A percentile compares a stretch with the other conserved stretches of the same genome.
phyloP scores from a whole-genome alignment of 495 filamentous ascomycete genomes.

The Cairneyella variabilis region DNA sequence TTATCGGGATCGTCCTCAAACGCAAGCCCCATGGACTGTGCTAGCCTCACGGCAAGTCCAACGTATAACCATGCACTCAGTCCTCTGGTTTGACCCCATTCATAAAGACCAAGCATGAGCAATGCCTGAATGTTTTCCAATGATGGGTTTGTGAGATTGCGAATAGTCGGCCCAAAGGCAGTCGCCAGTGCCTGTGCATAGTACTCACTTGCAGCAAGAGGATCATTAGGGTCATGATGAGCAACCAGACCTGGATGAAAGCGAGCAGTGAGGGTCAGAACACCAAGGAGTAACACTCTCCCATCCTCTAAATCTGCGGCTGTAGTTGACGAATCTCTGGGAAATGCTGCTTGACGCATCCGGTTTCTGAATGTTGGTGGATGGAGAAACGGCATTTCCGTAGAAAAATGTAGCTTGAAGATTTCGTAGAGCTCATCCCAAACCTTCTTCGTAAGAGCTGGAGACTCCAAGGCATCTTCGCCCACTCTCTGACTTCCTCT shows the following conservation, averaged over 20 bases:
- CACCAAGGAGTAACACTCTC: constrained; percentile 65
- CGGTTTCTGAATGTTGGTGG: constrained; percentile 67
- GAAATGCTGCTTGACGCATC: constrained; percentile 32
- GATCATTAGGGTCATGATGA: constrained; percentile 55
- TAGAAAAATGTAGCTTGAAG: constrained; percentile 78
- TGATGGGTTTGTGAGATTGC: constrained; percentile 49
- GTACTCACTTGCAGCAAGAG: constrained; percentile 69
- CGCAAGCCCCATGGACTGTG: constrained; percentile 66
- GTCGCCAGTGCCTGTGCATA: constrained; percentile 69
- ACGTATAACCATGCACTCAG: constrained; percentile 75
- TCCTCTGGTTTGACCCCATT: constrained; percentile 75
- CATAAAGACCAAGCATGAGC: constrained; percentile 79
- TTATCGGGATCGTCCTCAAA: constrained; percentile 50
- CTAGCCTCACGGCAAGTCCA: constrained; percentile 70
- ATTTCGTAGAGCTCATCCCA: constrained; percentile 74
- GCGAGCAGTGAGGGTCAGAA: constrained; percentile 74
- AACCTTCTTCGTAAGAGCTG: constrained; percentile 60
- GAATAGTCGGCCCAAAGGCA: constrained; percentile 50
- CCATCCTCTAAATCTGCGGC: constrained; percentile 36
- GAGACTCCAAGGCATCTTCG: constrained; percentile 46
- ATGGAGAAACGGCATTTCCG: constrained; percentile 80
- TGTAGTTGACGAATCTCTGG: constrained; percentile 23
- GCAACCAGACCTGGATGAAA: constrained; percentile 69
- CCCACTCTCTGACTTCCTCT: constrained; percentile 33
- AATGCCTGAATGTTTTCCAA: constrained; percentile 72